Percentiles rank a stretch among this genome's conserved stretches.
Evolutionary conservation across 345 rosid genomes (phyloP).

Genomic region (Moricandia moricandioides): DNA sequence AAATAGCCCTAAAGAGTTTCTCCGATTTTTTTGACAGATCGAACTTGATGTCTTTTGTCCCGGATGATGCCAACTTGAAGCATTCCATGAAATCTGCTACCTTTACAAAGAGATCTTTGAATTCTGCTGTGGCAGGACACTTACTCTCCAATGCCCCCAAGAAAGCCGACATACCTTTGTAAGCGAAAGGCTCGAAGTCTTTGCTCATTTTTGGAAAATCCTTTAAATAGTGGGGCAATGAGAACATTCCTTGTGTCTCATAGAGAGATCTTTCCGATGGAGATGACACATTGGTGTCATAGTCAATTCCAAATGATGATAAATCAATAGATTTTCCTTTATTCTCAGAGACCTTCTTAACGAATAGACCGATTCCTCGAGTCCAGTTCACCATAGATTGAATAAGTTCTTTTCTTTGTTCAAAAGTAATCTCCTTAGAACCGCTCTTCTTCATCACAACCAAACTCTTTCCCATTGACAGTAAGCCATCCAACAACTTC

Average conservation of each 20-base stretch:
- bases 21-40: constrained; percentile 15
- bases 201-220: constrained; percentile 17
- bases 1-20: constrained; percentile 5
- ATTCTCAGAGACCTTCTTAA: constrained; percentile 3
- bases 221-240: constrained; percentile 10
- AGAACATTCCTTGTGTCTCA: constrained; percentile 17
- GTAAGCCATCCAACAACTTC: constrained; percentile 3
- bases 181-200: constrained; percentile 19
- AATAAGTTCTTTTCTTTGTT: not conserved
- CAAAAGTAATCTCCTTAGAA: constrained; percentile 16
- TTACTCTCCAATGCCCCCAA: not conserved
- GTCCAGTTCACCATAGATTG: constrained; percentile 15
- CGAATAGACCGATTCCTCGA: not conserved
- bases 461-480: constrained; percentile 4
- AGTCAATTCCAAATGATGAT: constrained; percentile 20
- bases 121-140: constrained; percentile 20
- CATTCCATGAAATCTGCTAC: constrained; percentile 10
- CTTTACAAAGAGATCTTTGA: constrained; percentile 19
- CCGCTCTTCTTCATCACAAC: constrained; percentile 14
- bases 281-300: not conserved
- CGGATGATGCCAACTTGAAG: not conserved
- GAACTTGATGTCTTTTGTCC: not conserved
- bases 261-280: constrained; percentile 4
- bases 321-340: constrained; percentile 24
- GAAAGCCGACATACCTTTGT: constrained; percentile 16